Conservation (phyloP, 192 early-diverging fungal genomes). For the Coemansia sp. region DNA sequence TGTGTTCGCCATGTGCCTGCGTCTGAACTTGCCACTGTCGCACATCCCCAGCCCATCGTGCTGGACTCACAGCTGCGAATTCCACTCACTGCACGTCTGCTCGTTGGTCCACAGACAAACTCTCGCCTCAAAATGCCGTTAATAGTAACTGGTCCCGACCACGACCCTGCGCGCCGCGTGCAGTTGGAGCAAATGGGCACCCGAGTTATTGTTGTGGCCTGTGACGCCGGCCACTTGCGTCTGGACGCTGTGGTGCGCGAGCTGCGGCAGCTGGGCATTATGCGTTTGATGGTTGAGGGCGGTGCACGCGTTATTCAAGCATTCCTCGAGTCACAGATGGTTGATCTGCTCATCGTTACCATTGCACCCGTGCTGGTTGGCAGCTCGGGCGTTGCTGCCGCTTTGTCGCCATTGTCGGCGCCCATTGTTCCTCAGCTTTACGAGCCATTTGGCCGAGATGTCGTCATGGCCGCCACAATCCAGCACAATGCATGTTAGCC, state of each 20-base stretch:
- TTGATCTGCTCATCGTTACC: slow-evolving; percentile 59
- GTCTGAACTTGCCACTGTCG: not conserved
- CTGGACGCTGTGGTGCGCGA: slow-evolving; percentile 18
- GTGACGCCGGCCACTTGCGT: slow-evolving; percentile 10
- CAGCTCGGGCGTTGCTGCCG: slow-evolving; percentile 56
- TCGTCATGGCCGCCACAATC: slow-evolving; percentile 54
- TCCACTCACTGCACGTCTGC: slow-evolving; percentile 60
- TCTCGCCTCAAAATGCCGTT: slow-evolving; percentile 56
- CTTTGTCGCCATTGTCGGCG: slow-evolving; percentile 10
- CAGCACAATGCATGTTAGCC: not conserved
- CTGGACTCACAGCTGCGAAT: slow-evolving; percentile 71
- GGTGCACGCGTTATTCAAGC: slow-evolving; percentile 72
- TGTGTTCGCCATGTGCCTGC: slow-evolving; percentile 30
- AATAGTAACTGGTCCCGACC: slow-evolving; percentile 53
- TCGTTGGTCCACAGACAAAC: slow-evolving; percentile 41
- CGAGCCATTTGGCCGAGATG: slow-evolving; percentile 57
- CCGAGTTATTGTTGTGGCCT: slow-evolving; percentile 49
- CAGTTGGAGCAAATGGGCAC: slow-evolving; percentile 63
- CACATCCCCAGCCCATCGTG: slow-evolving; percentile 73
- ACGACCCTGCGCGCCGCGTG: slow-evolving; percentile 25
- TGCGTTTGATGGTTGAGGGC: slow-evolving; percentile 85
- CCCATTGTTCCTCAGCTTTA: slow-evolving; percentile 27
- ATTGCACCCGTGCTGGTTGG: slow-evolving; percentile 72
- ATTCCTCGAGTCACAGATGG: slow-evolving; percentile 50
- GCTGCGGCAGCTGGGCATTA: slow-evolving; percentile 44